Base-by-base conservation (phyloP, 805 yeast genomes). In the Zygosaccharomyces gambellarensis region DNA sequence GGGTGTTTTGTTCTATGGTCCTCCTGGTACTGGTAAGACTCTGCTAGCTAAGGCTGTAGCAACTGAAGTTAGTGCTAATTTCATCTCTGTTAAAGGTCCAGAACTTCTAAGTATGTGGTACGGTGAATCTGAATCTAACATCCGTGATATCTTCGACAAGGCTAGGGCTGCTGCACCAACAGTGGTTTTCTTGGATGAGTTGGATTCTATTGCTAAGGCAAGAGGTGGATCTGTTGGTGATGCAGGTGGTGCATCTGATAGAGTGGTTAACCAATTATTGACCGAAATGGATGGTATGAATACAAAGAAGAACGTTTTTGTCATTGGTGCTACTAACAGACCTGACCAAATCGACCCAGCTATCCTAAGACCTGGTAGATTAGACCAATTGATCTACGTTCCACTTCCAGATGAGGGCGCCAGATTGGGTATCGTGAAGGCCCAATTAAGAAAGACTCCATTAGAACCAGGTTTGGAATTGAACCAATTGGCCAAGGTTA, bases 201-300 rank as follows among this genome's bases (percentile, higher is more conserved):
- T 90, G 73, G 98, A 90, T 74, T 90, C 97, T 39, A 90, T 90
- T 73, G 97, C 97, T 50, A 90, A 90, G 74, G 87, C 97, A 25
- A 86, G 98, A 77, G 97, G 97, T 70, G 95, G 88, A 36, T 81
- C 87, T 36, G 71, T 74, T 51, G 96, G 96, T 59, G 97, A 90
- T 71, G 95, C 96, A 19, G 96, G 97, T 59, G 98, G 97, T 52
- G 97, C 97, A 23, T 82, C 94, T 47, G 97, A 90, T 74, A 83
- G 96, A 71, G 97, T 90, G 55, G 97, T 90, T 46, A 90, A 92
- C 73, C 97, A 90, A 75, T 80, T 90, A 67, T 80, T 90, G 69
- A 90, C 97, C 7, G 96, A 90, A 75, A 94, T 94, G 99, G 99
- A 94, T 73, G 99, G 99, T 82, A 94, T 94, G 99, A 94, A 94